Evolutionary conservation across 2,329 filamentous ascomycete genomes (phyloP), one percentile per base, ranked within the genome.

Genomic region (Aureobasidium sp.): DNA sequence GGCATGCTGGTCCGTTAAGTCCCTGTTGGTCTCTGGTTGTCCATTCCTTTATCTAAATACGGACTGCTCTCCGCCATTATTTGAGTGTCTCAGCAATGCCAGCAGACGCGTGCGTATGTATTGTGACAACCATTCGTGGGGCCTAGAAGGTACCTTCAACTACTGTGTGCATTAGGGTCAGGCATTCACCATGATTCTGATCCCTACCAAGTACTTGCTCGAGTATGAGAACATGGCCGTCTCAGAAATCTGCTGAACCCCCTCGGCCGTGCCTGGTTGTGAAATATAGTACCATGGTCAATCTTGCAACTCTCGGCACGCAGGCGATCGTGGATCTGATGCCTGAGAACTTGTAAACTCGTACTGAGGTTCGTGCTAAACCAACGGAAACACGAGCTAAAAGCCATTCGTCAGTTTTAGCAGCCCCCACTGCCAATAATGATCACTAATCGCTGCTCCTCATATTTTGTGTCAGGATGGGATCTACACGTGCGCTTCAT

Each of bases 341-440:
- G 39, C 51, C 39, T 55, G 51, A 32, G n/a, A 44, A 39, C 49
- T 30, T 30, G 49, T 53, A 55, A 44, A 39, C 10, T 41, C 30
- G 49, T 53, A 55, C 51, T 55, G 51, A 55, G 51, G 39, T 44
- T 55, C 39, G 36, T 55, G 51, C 51, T 55, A 39, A n/a, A 6
- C 51, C 37, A 55, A 14, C 51, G 51, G 27, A 55, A 44, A 27
- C 51, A 36, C 37, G 14, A 50, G 16, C 25, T 29, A 50, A 44
- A 41, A 25, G n/a, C 48, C n/a, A 7, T 25, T 21, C 48, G 48
- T 50, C 48, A 50, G 4, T 29, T 27, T 36, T 39, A 53, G 49
- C 34, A 41, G 49, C n/a, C 7, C 36, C 49, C 49, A 53, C 41
- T 44, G 41, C 13, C 13, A 37, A 34, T 34, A 34, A 14, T 37